phyloP scores from a whole-genome alignment of 129 eudicot genomes.

The Escallonia herrerae region DNA sequence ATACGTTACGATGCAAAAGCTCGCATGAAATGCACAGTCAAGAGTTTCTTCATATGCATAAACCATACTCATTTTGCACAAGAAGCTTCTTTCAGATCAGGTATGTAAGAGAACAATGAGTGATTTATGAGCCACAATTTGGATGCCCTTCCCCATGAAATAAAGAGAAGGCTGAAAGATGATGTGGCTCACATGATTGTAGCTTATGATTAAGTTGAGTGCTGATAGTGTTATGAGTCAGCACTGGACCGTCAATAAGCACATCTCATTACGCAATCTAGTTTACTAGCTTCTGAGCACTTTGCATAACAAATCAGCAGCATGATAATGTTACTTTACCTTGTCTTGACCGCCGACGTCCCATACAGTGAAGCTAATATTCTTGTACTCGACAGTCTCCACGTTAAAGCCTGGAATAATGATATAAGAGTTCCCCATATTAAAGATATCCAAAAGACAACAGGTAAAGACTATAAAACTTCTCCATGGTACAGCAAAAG shows the following conservation, averaged over 20 bases:
- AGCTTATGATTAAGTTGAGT: slow-evolving; percentile 28
- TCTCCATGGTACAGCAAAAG: not conserved
- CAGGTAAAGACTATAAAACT: too few species aligned
- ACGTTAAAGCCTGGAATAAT: slow-evolving; percentile 37
- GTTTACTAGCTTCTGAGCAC: not conserved
- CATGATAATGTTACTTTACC: slow-evolving; percentile 15
- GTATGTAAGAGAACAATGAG: too few species aligned
- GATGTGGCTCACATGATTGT: slow-evolving; percentile 1
- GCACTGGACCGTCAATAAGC: slow-evolving; percentile 31
- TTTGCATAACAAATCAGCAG: not conserved
- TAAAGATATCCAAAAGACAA: too few species aligned
- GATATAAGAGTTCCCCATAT: not conserved
- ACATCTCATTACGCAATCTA: not conserved
- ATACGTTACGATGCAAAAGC: not conserved
- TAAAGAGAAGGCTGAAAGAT: slow-evolving; percentile 13
- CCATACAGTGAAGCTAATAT: slow-evolving; percentile 52
- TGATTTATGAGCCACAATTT: slow-evolving; percentile 17
- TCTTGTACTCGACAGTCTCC: slow-evolving; percentile 50
- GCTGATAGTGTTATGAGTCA: slow-evolving; percentile 13
- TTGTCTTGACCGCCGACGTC: slow-evolving; percentile 62
- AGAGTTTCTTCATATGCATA: not conserved
- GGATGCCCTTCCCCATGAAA: slow-evolving; percentile 8
- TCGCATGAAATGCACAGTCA: not conserved
- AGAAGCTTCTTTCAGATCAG: too few species aligned
- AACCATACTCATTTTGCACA: too few species aligned